Percentiles rank a stretch among this genome's conserved stretches.
These are phyloP conservation scores for Colletotrichum destructivum DNA, from an alignment of 2,329 filamentous ascomycete species.

Conservation along the genomic window DNA sequence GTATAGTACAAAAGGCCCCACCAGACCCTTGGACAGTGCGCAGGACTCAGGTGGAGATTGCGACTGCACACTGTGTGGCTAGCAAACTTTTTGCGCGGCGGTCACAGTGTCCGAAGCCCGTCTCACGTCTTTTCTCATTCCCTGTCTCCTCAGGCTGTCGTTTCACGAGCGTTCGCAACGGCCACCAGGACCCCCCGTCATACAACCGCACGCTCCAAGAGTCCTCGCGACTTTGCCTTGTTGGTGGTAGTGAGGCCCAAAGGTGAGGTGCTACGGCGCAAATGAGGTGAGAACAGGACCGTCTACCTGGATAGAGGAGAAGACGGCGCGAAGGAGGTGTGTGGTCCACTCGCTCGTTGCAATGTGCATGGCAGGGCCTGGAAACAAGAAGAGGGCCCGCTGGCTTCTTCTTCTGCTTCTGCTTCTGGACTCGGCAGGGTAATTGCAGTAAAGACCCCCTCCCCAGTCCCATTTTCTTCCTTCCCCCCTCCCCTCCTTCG, in stretches of 20 bases:
- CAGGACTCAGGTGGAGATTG: constrained; percentile 11
- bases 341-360: constrained; percentile 8
- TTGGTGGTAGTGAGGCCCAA: constrained; percentile 33
- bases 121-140: constrained; percentile 34
- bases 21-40: constrained; percentile 38
- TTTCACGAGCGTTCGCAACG: constrained; percentile 42
- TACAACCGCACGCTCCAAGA: constrained; percentile 27
- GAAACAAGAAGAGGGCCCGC: constrained; percentile 8
- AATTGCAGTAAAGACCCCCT: not conserved
- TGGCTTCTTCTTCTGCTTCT: not conserved
- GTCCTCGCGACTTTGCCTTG: constrained; percentile 38
- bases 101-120: constrained; percentile 26
- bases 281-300: constrained; percentile 15
- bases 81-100: rapidly evolving
- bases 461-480: constrained; percentile 8
- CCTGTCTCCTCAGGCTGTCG: constrained; percentile 37
- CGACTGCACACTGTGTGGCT: not conserved
- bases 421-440: constrained; percentile 17
- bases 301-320: not conserved
- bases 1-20: constrained; percentile 29
- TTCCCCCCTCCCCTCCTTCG: not conserved
- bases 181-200: constrained; percentile 37
- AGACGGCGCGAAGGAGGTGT: not conserved
- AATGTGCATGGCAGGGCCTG: constrained; percentile 13
- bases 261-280: constrained; percentile 13